Conservation (phyloP, 1,284 basidiomycete species). For the Trametes versicolor region DNA sequence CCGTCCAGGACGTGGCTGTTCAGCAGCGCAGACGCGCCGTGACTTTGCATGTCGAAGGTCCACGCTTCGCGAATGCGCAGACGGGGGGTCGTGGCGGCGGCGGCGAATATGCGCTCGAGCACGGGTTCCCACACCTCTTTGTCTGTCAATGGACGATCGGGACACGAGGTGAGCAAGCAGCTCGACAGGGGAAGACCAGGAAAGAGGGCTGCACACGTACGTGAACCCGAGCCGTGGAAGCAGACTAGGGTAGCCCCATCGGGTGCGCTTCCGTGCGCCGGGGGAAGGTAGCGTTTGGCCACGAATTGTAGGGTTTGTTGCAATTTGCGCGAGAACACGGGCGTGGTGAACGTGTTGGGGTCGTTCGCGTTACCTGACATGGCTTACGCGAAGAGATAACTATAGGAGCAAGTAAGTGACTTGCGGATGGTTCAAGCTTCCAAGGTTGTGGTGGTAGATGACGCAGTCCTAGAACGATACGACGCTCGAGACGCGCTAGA, state of each 20-base stretch:
- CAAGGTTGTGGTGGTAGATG: too few species aligned
- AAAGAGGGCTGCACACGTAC: neutral
- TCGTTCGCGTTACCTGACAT: neutral
- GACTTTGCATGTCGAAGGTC: conserved; percentile 7
- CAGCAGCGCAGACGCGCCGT: neutral
- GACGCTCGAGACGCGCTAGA: too few species aligned
- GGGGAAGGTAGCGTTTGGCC: neutral
- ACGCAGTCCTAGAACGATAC: too few species aligned
- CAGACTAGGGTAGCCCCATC: neutral
- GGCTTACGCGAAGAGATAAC: too few species aligned
- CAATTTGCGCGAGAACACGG: neutral
- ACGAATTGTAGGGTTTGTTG: neutral
- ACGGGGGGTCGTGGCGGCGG: neutral
- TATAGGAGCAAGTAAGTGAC: neutral
- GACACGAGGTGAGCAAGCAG: neutral
- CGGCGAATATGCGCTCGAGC: neutral
- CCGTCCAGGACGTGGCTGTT: neutral
- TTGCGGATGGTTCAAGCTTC: neutral
- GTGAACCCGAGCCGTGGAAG: conserved; percentile 1
- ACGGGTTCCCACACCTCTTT: conserved; percentile 4
- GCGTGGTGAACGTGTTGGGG: neutral
- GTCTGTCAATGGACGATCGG: neutral
- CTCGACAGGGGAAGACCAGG: too few species aligned
- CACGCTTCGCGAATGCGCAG: neutral
- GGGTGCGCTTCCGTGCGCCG: neutral